A percentile compares a stretch with the other conserved stretches of the same genome.
Evolutionary conservation across 2,329 filamentous ascomycete species (phyloP).

Genomic region (Furcasterigmium furcatum): DNA sequence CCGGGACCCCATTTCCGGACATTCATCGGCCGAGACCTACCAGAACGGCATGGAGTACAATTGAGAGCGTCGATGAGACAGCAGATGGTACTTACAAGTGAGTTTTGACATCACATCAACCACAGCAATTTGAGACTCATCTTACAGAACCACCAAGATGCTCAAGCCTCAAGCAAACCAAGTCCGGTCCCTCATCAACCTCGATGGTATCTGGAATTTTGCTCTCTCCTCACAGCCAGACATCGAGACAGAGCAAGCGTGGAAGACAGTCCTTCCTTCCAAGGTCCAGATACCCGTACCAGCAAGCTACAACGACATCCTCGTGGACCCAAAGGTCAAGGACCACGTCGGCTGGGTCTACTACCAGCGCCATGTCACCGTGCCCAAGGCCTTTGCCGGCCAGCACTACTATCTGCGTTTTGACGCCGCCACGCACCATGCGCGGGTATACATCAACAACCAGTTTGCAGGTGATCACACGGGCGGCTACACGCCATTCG

Average conservation of each 20-base stretch:
- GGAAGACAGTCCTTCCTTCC: constrained; percentile 25
- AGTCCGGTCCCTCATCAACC: constrained; percentile 11
- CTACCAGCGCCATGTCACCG: constrained; percentile 20
- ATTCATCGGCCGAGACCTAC: not conserved
- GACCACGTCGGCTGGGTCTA: constrained; percentile 26
- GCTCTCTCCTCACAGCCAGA: constrained; percentile 6
- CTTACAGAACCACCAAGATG: constrained; percentile 5
- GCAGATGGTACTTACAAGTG: no score
- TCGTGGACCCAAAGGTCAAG: constrained; percentile 15
- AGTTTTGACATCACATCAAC: no score
- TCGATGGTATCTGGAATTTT: constrained; percentile 21
- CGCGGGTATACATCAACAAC: constrained; percentile 21
- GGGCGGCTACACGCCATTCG: constrained; percentile 23
- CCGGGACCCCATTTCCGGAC: not conserved
- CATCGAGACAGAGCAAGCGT: constrained; percentile 10
- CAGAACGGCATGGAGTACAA: not conserved
- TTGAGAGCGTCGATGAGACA: not conserved
- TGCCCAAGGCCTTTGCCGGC: constrained; percentile 15
- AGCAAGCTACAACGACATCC: constrained; percentile 20
- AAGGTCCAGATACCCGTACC: constrained; percentile 17
- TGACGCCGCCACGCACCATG: constrained; percentile 22
- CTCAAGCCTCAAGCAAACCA: constrained; percentile 14
- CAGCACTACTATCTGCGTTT: constrained; percentile 17
- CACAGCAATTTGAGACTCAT: no score
- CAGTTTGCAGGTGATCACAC: constrained; percentile 17